Evolutionary conservation across 2,329 filamentous ascomycete species (phyloP), one percentile per base, ranked within the genome.

Genomic region (Cryphonectria radicalis): DNA sequence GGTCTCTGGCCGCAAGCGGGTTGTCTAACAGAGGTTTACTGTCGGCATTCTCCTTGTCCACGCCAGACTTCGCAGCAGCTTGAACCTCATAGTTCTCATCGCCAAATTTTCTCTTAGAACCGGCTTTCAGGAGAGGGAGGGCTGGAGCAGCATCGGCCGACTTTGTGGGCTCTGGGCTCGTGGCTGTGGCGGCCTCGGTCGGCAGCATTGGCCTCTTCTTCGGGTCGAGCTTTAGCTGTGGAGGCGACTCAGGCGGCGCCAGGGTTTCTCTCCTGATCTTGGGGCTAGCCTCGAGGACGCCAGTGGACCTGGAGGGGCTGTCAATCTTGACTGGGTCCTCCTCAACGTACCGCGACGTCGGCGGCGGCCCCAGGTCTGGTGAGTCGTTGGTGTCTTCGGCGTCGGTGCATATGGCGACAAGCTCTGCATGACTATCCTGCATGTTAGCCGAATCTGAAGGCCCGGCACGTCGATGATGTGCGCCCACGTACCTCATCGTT

Each of bases 311-410:
- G 57, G 74, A 79, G 1, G 87, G 84, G 6, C 88, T 84, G 74
- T 88, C 85, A 70, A 86, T 79, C 74, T 89, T 87, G 43, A 87
- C 81, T 0, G 84, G 84, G 66, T 89, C 86, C 67, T 86, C 84
- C 50, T 89, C 85, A n/a, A 89, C 84, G 73, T 86, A 88, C 70
- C 86, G 84, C 11, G 88, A 90, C 62, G 88, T 82, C 0, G 88
- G 87, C 6, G 89, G 89, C 4, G 89, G 87, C 0, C 91, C 91
- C 62, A 94, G 85, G 70, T 93, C 91, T 7, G 91, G 91, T 3
- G 91, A 93, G 57, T 91, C 88, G 62, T 84, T 84, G 53, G 53
- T 28, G 25, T 57, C 81, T 62, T 79, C 82, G 17, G 82, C 84
- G 63, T 86, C 83, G 53, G 83, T 82, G 67, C 84, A 84, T 43